Evolutionary conservation across 2,329 filamentous ascomycete genomes (phyloP).

Genomic region (Alternaria longipes): DNA sequence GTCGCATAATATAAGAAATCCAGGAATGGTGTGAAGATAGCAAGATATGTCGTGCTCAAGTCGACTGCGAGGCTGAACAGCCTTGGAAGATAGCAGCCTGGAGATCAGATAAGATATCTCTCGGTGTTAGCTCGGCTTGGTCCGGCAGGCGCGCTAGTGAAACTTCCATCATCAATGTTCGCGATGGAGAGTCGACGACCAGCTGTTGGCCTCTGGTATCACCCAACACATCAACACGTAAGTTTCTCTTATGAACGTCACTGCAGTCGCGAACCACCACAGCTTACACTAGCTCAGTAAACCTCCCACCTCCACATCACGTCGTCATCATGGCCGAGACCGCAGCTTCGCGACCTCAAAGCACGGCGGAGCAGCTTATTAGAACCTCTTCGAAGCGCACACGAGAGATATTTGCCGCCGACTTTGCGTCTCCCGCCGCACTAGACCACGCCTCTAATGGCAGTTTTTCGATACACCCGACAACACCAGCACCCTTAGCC

Average conservation of each 20-base stretch:
- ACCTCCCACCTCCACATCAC: not conserved
- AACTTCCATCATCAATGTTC: conserved; percentile 20
- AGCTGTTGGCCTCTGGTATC: conserved; percentile 1
- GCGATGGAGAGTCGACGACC: conserved; percentile 14
- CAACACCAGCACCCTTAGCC: conserved; percentile 56
- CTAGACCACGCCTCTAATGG: conserved; percentile 54
- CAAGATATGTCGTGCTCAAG: not conserved
- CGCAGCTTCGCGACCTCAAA: conserved; percentile 27
- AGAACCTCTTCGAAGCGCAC: conserved; percentile 63
- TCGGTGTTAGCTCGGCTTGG: conserved; percentile 7
- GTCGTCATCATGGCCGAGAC: conserved; percentile 31
- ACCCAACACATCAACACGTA: conserved; percentile 9
- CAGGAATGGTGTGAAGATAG: not conserved
- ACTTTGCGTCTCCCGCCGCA: conserved; percentile 57
- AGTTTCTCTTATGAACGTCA: not conserved
- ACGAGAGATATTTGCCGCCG: conserved; percentile 63
- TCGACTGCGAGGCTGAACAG: not conserved
- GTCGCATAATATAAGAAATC: not conserved
- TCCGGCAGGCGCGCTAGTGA: conserved; percentile 18
- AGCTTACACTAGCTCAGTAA: not conserved
- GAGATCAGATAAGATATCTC: conserved; percentile 15
- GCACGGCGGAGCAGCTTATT: conserved; percentile 41
- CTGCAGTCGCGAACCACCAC: not conserved
- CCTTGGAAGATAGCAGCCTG: not conserved
- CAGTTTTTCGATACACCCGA: conserved; percentile 54